Percentiles rank a stretch among this genome's conserved stretches.
phyloP scores from a whole-genome alignment of 2,329 filamentous ascomycete species.

The Aspergillus neotritici region DNA sequence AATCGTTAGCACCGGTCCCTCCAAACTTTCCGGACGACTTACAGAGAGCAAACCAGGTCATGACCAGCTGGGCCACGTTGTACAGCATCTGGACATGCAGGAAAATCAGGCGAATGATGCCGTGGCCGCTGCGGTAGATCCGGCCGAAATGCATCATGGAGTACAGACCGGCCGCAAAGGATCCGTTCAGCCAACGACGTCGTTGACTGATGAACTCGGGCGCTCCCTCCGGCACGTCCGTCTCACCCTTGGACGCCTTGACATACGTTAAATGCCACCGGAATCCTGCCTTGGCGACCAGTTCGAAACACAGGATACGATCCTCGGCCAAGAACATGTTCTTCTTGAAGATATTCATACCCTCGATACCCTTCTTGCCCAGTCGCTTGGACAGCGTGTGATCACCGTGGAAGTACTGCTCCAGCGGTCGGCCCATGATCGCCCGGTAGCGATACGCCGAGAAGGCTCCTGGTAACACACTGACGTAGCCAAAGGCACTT shows the following conservation, averaged over 20 bases:
- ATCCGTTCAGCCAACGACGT: constrained; percentile 98
- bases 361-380: constrained; percentile 98
- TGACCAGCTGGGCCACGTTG: constrained; percentile 80
- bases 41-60: constrained; percentile 74
- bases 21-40: too few species aligned
- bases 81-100: constrained; percentile 94
- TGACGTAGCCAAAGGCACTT: constrained; percentile 95
- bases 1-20: too few species aligned
- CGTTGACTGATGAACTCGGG: constrained; percentile 96
- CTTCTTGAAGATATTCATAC: constrained; percentile 99
- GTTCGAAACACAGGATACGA: constrained; percentile 98
- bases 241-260: constrained; percentile 98
- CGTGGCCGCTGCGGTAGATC: constrained; percentile 98
- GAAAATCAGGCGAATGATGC: constrained; percentile 97
- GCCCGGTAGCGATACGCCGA: constrained; percentile 96
- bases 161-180: constrained; percentile 94
- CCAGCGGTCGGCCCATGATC: constrained; percentile 93
- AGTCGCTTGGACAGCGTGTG: constrained; percentile 92
- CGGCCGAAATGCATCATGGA: constrained; percentile 96
- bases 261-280: constrained; percentile 99
- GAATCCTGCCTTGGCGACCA: constrained; percentile 95
- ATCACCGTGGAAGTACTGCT: constrained; percentile 99
- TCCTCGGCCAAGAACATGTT: constrained; percentile 99
- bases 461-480: constrained; percentile 96
- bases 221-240: constrained; percentile 94